Percentiles rank a stretch among this genome's conserved stretches.
Conservation (phyloP, 176 grass and related monocot species). For the Avena sativa region DNA sequence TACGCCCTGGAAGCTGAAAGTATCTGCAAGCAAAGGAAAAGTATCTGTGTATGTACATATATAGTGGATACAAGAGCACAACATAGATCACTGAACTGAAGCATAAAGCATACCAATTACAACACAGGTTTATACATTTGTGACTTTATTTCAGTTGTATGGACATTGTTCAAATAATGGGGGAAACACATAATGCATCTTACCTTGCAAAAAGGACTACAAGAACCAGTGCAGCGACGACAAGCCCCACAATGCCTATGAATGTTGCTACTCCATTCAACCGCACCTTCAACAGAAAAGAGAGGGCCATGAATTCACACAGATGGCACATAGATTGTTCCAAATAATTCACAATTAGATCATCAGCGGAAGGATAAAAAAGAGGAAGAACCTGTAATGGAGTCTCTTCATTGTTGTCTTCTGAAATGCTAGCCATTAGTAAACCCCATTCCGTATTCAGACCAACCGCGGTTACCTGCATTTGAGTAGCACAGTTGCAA, state of each 20-base stretch:
- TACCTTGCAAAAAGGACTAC: slow-evolving; percentile 84
- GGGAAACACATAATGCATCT: neutral
- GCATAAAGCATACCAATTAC: neutral
- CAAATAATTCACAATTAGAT: slow-evolving; percentile 31
- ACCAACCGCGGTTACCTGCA: slow-evolving; percentile 94
- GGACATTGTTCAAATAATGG: slow-evolving; percentile 7
- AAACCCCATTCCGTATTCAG: slow-evolving; percentile 98
- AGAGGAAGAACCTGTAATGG: slow-evolving; percentile 76
- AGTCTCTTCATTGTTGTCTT: slow-evolving; percentile 97
- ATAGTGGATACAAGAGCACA: slow-evolving; percentile 32
- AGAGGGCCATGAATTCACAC: slow-evolving; percentile 17
- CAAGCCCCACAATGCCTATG: slow-evolving; percentile 83
- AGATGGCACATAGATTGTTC: slow-evolving; percentile 11
- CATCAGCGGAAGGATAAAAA: slow-evolving; percentile 41
- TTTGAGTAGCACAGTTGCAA: slow-evolving; percentile 7
- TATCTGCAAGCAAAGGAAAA: slow-evolving; percentile 14
- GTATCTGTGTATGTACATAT: neutral
- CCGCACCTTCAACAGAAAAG: slow-evolving; percentile 71
- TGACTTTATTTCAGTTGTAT: slow-evolving; percentile 1
- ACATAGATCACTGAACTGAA: slow-evolving; percentile 23
- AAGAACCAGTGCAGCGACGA: slow-evolving; percentile 75
- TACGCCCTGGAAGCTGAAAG: neutral
- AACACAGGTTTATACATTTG: neutral
- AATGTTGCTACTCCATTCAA: slow-evolving; percentile 98
- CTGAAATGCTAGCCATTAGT: slow-evolving; percentile 97